Evolutionary conservation across 2,329 filamentous ascomycete species (phyloP).

Genomic region (Aspergillaceae sp.): DNA sequence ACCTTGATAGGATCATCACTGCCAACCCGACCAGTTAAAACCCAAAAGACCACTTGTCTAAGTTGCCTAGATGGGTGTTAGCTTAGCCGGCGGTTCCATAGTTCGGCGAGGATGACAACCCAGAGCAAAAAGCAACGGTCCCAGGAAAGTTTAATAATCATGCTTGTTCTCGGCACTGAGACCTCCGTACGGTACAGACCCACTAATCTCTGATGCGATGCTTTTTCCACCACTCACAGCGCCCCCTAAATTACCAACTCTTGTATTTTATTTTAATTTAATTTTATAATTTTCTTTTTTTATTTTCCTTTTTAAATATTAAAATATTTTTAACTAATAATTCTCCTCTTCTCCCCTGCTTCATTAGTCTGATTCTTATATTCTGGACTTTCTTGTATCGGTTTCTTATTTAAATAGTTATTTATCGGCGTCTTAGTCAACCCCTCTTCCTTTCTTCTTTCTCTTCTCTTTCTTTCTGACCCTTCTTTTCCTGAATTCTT

Average conservation of each 20-base stretch:
- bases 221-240: background rate
- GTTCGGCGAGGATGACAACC: background rate
- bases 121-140: too few relatives aligned
- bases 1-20: too few relatives aligned
- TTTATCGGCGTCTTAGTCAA: background rate
- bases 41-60: too few relatives aligned
- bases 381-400: background rate
- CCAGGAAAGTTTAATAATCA: too few relatives aligned
- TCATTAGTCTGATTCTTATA: too few relatives aligned
- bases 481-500: conserved; percentile 6
- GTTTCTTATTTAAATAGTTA: background rate
- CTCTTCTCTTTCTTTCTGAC: conserved; percentile 8
- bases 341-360: too few relatives aligned
- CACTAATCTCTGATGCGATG: background rate
- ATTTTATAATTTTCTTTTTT: conserved; percentile 2
- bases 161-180: conserved; percentile 10
- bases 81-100: background rate
- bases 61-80: too few relatives aligned
- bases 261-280: background rate
- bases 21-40: too few relatives aligned
- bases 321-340: background rate
- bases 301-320: conserved; percentile 3
- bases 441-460: conserved; percentile 9
- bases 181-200: background rate
- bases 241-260: background rate